These are phyloP conservation scores for Rhytidiadelphus loreus DNA, from an alignment of 225 moss, liverwort and hornwort genomes.

Conservation along the genomic window DNA sequence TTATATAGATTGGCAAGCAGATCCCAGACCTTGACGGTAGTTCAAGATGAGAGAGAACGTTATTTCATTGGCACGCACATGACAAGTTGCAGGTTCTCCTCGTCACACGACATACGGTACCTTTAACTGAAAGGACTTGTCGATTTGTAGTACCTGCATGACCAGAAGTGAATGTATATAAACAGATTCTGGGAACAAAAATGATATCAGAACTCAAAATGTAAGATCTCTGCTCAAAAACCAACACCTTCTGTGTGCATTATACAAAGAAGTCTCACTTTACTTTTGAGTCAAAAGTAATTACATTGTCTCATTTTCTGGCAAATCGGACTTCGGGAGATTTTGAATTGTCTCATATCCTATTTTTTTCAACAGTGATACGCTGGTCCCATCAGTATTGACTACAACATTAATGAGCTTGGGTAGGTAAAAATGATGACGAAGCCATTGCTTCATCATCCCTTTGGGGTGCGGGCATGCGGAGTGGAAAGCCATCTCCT, in stretches of 20 bases:
- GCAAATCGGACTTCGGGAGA: background rate
- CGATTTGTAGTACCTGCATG: background rate
- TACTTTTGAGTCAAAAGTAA: too few relatives aligned
- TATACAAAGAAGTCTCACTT: too few relatives aligned
- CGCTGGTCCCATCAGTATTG: background rate
- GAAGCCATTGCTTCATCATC: background rate
- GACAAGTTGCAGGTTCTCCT: background rate
- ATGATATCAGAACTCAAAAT: too few relatives aligned
- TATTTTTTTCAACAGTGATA: background rate
- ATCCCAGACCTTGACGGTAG: background rate
- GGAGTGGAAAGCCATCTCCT: background rate
- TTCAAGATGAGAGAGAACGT: background rate
- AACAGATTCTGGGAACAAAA: background rate
- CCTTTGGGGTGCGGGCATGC: background rate
- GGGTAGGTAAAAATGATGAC: background rate
- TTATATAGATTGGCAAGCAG: background rate
- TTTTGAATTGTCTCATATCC: background rate
- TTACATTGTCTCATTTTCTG: background rate
- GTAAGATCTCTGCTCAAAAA: background rate
- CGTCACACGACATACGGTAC: background rate
- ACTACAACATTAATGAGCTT: background rate
- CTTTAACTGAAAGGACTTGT: background rate
- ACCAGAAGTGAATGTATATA: background rate
- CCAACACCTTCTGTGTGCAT: background rate
- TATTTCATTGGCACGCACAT: background rate